phyloP scores from a whole-genome alignment of 2,329 filamentous ascomycete genomes.

The Microdochium paspali region DNA sequence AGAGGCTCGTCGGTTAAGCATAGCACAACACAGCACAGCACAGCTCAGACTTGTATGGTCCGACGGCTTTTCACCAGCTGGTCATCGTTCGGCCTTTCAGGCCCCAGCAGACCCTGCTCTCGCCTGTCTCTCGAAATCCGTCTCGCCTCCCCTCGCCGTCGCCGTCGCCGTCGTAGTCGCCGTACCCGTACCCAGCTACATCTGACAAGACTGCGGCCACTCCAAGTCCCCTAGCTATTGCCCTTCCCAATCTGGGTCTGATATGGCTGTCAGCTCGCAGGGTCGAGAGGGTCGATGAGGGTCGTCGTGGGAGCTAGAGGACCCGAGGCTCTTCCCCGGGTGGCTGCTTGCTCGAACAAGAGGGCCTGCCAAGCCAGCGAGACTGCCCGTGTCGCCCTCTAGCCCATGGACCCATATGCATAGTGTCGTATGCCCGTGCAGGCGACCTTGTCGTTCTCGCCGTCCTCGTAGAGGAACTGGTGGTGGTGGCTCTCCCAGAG shows the following conservation, averaged over 20 bases:
- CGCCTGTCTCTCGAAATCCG: no score
- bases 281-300: neutral
- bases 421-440: conserved; percentile 1
- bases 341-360: neutral
- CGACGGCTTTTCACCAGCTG: no score
- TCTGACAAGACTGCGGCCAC: neutral
- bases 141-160: no score
- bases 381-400: neutral
- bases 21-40: no score
- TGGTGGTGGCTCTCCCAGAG: neutral
- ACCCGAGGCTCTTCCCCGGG: neutral
- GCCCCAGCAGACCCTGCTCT: no score
- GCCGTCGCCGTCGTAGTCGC: no score
- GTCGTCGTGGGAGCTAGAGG: neutral
- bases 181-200: neutral
- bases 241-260: no score
- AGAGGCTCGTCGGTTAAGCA: no score
- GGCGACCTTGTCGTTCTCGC: neutral
- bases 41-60: no score
- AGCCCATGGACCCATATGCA: neutral
- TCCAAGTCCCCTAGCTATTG: neutral
- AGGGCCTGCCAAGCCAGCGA: neutral
- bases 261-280: neutral
- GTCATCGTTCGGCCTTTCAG: no score
- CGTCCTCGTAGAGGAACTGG: neutral